Base-by-base conservation (phyloP, 2,329 filamentous ascomycete species). In the Cylindrodendrum hubeiense region DNA sequence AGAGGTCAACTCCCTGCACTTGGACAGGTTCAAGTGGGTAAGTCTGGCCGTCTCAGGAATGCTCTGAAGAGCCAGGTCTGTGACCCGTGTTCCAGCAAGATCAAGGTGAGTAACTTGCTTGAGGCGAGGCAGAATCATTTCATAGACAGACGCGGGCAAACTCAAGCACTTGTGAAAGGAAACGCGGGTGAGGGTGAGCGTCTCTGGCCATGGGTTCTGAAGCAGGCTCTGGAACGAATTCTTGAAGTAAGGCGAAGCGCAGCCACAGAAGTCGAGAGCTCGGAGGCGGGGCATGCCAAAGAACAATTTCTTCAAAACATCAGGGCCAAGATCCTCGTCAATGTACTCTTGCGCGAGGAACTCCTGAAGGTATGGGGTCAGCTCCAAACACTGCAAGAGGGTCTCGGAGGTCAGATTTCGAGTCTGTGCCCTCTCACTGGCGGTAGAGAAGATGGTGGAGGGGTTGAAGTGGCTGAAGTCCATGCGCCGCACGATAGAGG, bases 401-500 rank as follows among this genome's bases (percentile, higher is more conserved):
- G 92, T 95, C 75, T 89, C 87, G 15, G 91, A 85, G 21, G 93
- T 95, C 73, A 96, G 79, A 79, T 95, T 94, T 75, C 89, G 89
- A 62, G 93, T 93, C 78, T 92, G 87, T 22, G 87, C 86, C 63
- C 93, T 90, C 85, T 94, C 91, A 77, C 90, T 89, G 70, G 90
- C 91, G 17, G 91, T 93, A 66, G 88, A 87, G 75, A 94, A 94
- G 68, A 94, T 85, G 60, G 91, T 91, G 59, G 91, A 89, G 22
- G 92, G 93, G 77, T 93, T 95, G 80, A 95, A 95, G 82, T 95
- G 93, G 67, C 92, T 94, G 74, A 96, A 95, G 80, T 96, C 93
- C 49, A 95, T 83, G 54, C 93, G 90, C 63, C 91, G 89, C 47
- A 95, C 92, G 72, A 95, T 89, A 43, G 89, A 91, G 49, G 93